phyloP scores from a whole-genome alignment of 768 basidiomycete species.

The Tylopilus subfusipes region DNA sequence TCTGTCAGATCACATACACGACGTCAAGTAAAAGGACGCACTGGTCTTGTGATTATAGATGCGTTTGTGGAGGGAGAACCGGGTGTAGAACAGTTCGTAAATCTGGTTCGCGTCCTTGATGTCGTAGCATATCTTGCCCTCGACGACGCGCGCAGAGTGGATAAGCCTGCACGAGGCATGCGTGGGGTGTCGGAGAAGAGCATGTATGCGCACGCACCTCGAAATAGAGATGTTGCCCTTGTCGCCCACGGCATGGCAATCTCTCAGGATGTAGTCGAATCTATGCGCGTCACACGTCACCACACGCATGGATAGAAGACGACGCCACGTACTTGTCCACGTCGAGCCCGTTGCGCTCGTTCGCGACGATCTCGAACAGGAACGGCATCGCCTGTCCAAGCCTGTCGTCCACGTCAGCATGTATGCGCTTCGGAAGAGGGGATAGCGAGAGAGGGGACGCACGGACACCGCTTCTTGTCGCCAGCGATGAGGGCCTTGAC shows the following conservation, averaged over 20 bases:
- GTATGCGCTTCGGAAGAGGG: not conserved
- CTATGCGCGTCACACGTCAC: conserved; percentile 34
- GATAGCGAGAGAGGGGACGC: conserved; percentile 24
- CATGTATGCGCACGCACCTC: conserved; percentile 33
- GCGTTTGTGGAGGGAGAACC: conserved; percentile 78
- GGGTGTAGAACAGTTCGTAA: conserved; percentile 67
- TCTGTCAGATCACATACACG: not conserved
- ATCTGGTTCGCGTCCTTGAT: conserved; percentile 79
- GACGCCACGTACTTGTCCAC: conserved; percentile 70
- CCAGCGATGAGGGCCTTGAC: conserved; percentile 81
- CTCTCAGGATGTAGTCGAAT: conserved; percentile 79
- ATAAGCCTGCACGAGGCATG: conserved; percentile 49
- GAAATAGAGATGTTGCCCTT: conserved; percentile 47
- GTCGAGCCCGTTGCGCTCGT: conserved; percentile 77
- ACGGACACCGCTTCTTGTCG: conserved; percentile 50
- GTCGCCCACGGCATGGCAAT: conserved; percentile 70
- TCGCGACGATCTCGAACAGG: conserved; percentile 83
- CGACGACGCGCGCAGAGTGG: conserved; percentile 69
- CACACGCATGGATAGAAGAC: not conserved
- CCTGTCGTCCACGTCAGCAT: conserved; percentile 6
- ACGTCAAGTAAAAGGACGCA: not conserved
- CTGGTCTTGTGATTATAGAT: conserved; percentile 80
- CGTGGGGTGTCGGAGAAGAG: not conserved
- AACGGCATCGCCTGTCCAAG: conserved; percentile 57
- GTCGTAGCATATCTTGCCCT: conserved; percentile 73